phyloP scores from a whole-genome alignment of 2,329 filamentous ascomycete genomes.

The Talaromyces sp. region DNA sequence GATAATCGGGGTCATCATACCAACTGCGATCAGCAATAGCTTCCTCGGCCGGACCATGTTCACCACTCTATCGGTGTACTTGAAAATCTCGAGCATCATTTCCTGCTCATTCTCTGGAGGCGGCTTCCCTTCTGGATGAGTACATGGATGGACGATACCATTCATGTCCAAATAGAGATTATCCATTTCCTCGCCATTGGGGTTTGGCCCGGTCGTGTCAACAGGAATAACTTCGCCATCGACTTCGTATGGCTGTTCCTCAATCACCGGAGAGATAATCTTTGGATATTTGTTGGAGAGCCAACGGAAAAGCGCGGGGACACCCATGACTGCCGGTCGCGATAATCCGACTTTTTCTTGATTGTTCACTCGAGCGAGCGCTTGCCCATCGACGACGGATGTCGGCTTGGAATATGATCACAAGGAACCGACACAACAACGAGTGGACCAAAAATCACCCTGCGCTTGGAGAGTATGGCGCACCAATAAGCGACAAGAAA shows the following conservation, averaged over 20 bases:
- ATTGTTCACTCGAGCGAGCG: not conserved
- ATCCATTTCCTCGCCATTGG: conserved; percentile 96
- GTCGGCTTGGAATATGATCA: not conserved
- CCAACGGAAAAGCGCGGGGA: conserved; percentile 93
- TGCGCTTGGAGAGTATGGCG: not conserved
- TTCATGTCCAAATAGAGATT: conserved; percentile 99
- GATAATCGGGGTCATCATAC: conserved; percentile 37
- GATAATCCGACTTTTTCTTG: not conserved
- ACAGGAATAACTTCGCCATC: conserved; percentile 81
- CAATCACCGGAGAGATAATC: conserved; percentile 85
- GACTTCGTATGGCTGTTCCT: conserved; percentile 74
- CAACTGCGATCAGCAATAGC: conserved; percentile 93
- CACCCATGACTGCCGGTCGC: conserved; percentile 61
- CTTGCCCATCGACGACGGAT: not conserved
- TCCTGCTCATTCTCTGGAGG: conserved; percentile 91
- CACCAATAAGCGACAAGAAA: not conserved
- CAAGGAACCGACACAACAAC: not conserved
- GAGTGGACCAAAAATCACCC: not conserved
- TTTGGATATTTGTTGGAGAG: conserved; percentile 96
- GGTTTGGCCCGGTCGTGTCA: conserved; percentile 77
- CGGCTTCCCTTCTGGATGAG: conserved; percentile 89
- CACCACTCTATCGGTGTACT: conserved; percentile 96
- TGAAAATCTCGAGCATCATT: conserved; percentile 99
- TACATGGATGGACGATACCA: conserved; percentile 97
- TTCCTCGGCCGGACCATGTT: conserved; percentile 98